A percentile compares a stretch with the other conserved stretches of the same genome.
These are phyloP conservation scores for Gossypium arboreum DNA, from an alignment of 345 rosid genomes.

Conservation along the genomic window DNA sequence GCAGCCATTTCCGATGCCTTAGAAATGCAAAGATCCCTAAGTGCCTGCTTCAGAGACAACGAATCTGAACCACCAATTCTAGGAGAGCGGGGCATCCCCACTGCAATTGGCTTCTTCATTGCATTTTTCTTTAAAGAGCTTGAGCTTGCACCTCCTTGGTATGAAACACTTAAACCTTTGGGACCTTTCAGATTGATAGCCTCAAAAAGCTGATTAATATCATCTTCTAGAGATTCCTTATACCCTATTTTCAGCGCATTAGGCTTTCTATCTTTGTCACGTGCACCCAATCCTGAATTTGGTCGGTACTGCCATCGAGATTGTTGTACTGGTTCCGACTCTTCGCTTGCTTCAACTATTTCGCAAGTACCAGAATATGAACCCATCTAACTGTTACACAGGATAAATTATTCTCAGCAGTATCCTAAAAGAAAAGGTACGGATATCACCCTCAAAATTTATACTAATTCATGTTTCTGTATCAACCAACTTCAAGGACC, in stretches of 20 bases:
- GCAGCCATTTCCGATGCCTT: slow-evolving; percentile 98
- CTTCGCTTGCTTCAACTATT: slow-evolving; percentile 74
- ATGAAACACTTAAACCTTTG: slow-evolving; percentile 40
- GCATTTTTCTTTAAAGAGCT: slow-evolving; percentile 57
- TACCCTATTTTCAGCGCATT: slow-evolving; percentile 44
- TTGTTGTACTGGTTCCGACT: slow-evolving; percentile 31
- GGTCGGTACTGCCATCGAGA: slow-evolving; percentile 41
- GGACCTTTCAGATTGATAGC: slow-evolving; percentile 65
- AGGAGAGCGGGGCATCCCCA: slow-evolving; percentile 65
- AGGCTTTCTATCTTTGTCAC: slow-evolving; percentile 42
- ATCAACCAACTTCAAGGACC: slow-evolving; percentile 15
- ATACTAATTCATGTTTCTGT: slow-evolving; percentile 11
- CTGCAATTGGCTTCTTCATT: slow-evolving; percentile 62
- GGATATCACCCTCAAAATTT: slow-evolving; percentile 4
- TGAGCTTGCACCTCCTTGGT: slow-evolving; percentile 45
- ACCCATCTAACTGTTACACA: slow-evolving; percentile 41
- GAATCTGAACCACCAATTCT: slow-evolving; percentile 59
- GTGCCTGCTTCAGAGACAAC: slow-evolving; percentile 81
- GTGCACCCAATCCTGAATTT: slow-evolving; percentile 33
- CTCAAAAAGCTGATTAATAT: slow-evolving; percentile 81
- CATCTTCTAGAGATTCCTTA: slow-evolving; percentile 66
- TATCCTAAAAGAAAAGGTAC: not conserved
- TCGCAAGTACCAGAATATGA: slow-evolving; percentile 60
- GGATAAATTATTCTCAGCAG: slow-evolving; percentile 1
- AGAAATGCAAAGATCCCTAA: slow-evolving; percentile 82